These are phyloP conservation scores for Hortiboletus flavorubellus DNA, from an alignment of 768 basidiomycete genomes.

Conservation along the genomic window DNA sequence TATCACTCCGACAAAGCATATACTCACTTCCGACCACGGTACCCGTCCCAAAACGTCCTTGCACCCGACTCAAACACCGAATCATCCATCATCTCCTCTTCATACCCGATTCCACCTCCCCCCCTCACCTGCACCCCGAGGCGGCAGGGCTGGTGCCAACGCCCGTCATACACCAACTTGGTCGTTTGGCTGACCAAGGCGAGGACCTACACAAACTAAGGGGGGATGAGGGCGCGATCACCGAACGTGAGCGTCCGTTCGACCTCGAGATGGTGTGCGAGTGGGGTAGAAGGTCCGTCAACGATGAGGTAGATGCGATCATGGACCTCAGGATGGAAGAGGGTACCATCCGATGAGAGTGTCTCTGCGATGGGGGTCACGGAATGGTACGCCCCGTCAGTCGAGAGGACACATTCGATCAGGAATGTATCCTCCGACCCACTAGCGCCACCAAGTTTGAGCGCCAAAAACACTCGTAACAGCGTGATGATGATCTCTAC, in stretches of 20 bases:
- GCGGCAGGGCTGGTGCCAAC: slow-evolving; percentile 2
- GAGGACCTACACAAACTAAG: slow-evolving; percentile 9
- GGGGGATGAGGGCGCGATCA: not conserved
- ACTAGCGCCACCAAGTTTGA: not conserved
- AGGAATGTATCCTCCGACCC: not conserved
- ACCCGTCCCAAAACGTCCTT: slow-evolving; percentile 7
- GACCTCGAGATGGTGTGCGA: slow-evolving; percentile 1
- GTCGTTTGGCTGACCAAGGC: slow-evolving; percentile 7
- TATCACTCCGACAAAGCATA: not conserved
- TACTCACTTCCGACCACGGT: slow-evolving; percentile 8
- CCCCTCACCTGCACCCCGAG: not conserved
- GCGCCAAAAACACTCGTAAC: not conserved
- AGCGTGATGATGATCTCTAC: slow-evolving; percentile 5
- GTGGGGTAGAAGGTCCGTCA: not conserved
- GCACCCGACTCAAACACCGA: slow-evolving; percentile 10
- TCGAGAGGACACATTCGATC: slow-evolving; percentile 20
- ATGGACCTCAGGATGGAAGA: slow-evolving; percentile 11
- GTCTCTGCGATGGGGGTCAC: not conserved
- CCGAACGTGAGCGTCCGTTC: slow-evolving; percentile 7
- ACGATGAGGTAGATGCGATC: slow-evolving; percentile 6
- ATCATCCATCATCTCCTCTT: not conserved
- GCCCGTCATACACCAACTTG: not conserved
- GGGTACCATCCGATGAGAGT: not conserved
- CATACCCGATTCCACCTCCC: not conserved
- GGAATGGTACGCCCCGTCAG: slow-evolving; percentile 1